Evolutionary conservation across 1,139 yeast species (phyloP), one percentile per base, ranked within the genome.

Genomic region (Arxiozyma telluris): DNA sequence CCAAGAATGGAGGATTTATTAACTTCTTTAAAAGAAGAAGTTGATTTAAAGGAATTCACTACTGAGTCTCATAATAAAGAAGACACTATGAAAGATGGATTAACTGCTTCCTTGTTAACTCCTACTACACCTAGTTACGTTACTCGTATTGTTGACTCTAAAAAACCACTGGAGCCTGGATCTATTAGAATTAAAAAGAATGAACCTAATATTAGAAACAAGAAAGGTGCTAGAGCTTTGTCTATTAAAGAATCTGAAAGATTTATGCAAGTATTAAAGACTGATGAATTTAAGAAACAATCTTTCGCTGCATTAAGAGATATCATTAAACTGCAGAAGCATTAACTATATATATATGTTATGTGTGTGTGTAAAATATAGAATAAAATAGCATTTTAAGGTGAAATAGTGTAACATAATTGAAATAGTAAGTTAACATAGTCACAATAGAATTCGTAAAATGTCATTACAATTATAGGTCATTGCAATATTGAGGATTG

Each of bases 1-100:
- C 88, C 91, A 6, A 78, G 82, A 63, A 76, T 86, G 79, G 74
- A 77, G 53, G 93, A 85, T 58, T 71, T 85, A 50, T 72, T 82
- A 53, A 72, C 72, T 44, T 80, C 79, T 44, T 72, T 86, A 54
- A 77, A 73, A 22, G 64, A 73, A 39, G 73, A 72, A 20, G 71
- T 64, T 22, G 66, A 70, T 8, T 47, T 62, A 46, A 53, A 39
- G 43, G 57, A 45, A 52, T 58, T 22, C 54, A 27, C 21, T 25
- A 18, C 41, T 17, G 57, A 38, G 50, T 57, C 53, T 60, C 50
- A 59, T 15, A 48, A 49, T 20, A 61, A 58, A 45, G 53, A 44
- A 30, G 50, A 46, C 17, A 15, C 34, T 3, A n/a, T 18, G 22
- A 30, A 8, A 18, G 34, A 49, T 48, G 49, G 5, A n/a, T 30